phyloP scores from a whole-genome alignment of 768 basidiomycete genomes.

The Lanmaoa rubissima region DNA sequence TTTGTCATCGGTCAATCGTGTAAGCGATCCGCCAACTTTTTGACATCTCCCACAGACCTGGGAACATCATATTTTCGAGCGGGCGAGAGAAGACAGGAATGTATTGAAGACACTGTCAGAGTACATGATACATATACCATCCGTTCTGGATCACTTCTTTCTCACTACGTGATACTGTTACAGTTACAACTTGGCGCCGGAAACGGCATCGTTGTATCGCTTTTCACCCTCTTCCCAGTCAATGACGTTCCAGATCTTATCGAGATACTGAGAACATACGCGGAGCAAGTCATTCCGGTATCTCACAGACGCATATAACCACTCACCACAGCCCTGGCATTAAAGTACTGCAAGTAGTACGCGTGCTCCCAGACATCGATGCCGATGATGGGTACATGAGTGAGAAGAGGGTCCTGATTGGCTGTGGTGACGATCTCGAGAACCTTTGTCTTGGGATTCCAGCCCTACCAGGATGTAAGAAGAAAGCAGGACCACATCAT shows the following conservation, averaged over 20 bases:
- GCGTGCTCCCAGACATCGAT: constrained; percentile 97
- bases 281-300: background rate
- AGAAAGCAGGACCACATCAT: background rate
- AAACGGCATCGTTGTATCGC: constrained; percentile 49
- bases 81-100: background rate
- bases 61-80: background rate
- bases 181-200: constrained; percentile 36
- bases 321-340: constrained; percentile 89
- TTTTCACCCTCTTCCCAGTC: constrained; percentile 75
- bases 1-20: background rate
- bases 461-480: constrained; percentile 48
- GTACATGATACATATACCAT: constrained; percentile 10
- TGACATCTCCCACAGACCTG: background rate
- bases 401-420: constrained; percentile 92
- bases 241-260: constrained; percentile 72
- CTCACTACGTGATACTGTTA: background rate
- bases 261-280: constrained; percentile 52
- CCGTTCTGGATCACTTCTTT: background rate
- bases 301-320: background rate
- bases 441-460: constrained; percentile 61
- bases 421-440: constrained; percentile 89
- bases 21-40: background rate
- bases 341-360: constrained; percentile 96
- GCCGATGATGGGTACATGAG: constrained; percentile 80
- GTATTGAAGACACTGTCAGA: background rate